Conservation (phyloP, 352 stramenopile genomes). For the Phytopythium ostracodes region DNA sequence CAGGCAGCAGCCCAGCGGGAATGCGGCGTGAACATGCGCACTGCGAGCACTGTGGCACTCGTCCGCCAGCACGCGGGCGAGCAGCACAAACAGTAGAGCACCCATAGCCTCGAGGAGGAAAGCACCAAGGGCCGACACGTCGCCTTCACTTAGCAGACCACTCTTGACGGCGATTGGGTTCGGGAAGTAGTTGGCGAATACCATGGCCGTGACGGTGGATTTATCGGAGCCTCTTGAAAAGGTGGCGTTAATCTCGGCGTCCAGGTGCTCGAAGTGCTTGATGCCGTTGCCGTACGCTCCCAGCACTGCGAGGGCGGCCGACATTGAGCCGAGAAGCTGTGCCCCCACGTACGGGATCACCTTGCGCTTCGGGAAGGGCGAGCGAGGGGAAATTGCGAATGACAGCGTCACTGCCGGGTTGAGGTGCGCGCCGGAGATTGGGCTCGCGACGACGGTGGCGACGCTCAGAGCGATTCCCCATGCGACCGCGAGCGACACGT, state of each 20-base stretch:
- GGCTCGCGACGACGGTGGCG: conserved; percentile 40
- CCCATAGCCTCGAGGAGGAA: conserved; percentile 58
- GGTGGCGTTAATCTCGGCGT: too few relatives aligned
- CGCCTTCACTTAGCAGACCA: conserved; percentile 13
- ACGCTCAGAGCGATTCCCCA: conserved; percentile 46
- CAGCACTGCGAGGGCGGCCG: conserved; percentile 38
- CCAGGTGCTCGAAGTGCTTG: conserved; percentile 35
- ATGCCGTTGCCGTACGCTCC: conserved; percentile 48
- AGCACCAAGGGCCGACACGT: conserved; percentile 31
- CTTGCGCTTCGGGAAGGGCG: conserved; percentile 32
- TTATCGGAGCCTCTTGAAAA: conserved; percentile 30
- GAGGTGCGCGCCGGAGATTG: conserved; percentile 57
- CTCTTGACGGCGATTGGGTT: conserved; percentile 16
- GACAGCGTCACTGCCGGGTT: conserved; percentile 65
- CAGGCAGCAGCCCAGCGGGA: conserved; percentile 52
- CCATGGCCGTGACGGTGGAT: conserved; percentile 53
- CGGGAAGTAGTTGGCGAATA: conserved; percentile 70
- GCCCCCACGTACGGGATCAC: conserved; percentile 51
- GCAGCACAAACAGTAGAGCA: conserved; percentile 54
- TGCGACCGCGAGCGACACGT: conserved; percentile 16
- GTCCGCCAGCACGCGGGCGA: conserved; percentile 57
- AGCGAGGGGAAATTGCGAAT: conserved; percentile 34
- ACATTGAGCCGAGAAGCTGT: conserved; percentile 51
- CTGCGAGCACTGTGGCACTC: conserved; percentile 22
- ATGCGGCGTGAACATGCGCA: conserved; percentile 23